These are phyloP conservation scores for Fusarium longipes DNA, from an alignment of 2,329 filamentous ascomycete species.

Conservation along the genomic window DNA sequence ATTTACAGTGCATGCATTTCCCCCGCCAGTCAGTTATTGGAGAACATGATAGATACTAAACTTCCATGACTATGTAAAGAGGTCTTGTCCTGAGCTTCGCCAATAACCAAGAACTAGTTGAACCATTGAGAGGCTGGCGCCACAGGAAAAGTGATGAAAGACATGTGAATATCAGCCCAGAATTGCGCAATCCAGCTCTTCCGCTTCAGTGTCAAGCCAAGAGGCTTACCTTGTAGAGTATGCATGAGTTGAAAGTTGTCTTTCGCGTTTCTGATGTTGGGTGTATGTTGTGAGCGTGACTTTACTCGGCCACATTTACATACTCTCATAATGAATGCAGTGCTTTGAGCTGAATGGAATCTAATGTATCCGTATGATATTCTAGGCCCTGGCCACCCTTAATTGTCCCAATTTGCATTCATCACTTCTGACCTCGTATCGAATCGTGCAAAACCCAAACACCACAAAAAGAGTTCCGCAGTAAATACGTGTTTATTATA, in stretches of 20 bases:
- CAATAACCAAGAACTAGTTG: background rate
- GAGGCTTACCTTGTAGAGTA: background rate
- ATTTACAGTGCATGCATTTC: fast-evolving
- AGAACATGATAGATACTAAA: background rate
- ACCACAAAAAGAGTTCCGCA: background rate
- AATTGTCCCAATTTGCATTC: background rate
- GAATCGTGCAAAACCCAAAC: background rate
- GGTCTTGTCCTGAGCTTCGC: background rate
- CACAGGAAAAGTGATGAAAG: background rate
- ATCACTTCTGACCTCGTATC: background rate
- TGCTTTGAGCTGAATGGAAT: too few species aligned
- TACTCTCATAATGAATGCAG: background rate
- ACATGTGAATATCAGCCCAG: background rate
- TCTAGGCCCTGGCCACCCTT: too few species aligned
- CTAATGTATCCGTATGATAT: background rate
- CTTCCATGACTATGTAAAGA: too few species aligned
- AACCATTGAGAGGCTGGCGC: fast-evolving
- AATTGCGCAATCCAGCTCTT: background rate
- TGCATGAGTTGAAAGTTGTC: background rate
- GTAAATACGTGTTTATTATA: too few species aligned
- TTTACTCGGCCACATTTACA: background rate
- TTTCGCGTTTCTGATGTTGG: too few species aligned
- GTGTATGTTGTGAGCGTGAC: background rate
- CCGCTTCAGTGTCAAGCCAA: background rate
- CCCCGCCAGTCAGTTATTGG: background rate